phyloP scores from a whole-genome alignment of 805 yeast genomes.

The Candida silvatica region DNA sequence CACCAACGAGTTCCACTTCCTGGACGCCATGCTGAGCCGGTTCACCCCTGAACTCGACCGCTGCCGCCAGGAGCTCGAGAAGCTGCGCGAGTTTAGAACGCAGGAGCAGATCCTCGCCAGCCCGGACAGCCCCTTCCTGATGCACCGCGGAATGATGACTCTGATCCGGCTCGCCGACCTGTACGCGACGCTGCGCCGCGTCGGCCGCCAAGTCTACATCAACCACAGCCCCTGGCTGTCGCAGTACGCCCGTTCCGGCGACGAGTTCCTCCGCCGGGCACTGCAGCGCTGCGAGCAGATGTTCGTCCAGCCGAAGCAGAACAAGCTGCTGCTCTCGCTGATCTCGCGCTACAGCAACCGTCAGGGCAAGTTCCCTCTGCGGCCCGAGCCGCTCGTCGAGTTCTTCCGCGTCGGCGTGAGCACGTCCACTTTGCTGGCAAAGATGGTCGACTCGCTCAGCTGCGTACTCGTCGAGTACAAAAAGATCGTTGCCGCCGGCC shows the following conservation, averaged over 20 bases:
- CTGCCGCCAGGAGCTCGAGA: background rate
- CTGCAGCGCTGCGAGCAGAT: slow-evolving; percentile 15
- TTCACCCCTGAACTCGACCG: background rate
- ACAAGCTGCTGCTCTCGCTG: slow-evolving; percentile 38
- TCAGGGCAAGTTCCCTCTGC: background rate
- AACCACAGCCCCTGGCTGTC: slow-evolving; percentile 37
- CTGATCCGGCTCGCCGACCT: slow-evolving; percentile 41
- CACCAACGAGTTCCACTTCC: slow-evolving; percentile 14
- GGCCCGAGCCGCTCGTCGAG: slow-evolving; percentile 1
- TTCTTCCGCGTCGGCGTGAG: background rate
- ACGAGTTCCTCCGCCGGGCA: slow-evolving; percentile 14
- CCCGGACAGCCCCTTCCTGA: slow-evolving; percentile 12
- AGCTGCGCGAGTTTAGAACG: background rate
- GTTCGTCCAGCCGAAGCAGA: slow-evolving; percentile 36
- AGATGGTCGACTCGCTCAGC: slow-evolving; percentile 1
- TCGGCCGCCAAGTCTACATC: slow-evolving; percentile 38
- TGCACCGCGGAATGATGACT: slow-evolving; percentile 33
- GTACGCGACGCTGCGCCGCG: slow-evolving; percentile 35
- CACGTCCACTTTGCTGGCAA: background rate
- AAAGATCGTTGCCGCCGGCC: background rate
- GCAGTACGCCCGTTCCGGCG: slow-evolving; percentile 24
- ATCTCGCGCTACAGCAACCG: slow-evolving; percentile 35
- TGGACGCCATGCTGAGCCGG: slow-evolving; percentile 5
- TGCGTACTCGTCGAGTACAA: background rate
- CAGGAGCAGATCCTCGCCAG: background rate